phyloP scores from a whole-genome alignment of 2,329 filamentous ascomycete species.

The Pyricularia sp. region DNA sequence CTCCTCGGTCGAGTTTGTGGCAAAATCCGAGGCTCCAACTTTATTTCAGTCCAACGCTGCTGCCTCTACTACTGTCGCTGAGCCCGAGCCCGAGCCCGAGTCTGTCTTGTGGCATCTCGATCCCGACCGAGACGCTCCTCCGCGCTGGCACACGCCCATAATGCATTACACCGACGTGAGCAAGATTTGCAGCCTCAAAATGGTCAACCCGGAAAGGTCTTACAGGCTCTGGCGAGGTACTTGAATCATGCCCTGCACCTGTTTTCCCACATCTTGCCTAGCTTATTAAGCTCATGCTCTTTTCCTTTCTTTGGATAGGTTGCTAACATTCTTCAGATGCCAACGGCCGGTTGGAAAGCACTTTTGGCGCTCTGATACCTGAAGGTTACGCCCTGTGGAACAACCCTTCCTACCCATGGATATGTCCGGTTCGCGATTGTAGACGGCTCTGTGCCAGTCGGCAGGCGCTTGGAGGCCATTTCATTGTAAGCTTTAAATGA shows the following conservation, averaged over 20 bases:
- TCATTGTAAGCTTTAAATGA: background rate
- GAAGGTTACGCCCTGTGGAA: slow-evolving; percentile 5
- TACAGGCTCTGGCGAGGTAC: slow-evolving; percentile 3
- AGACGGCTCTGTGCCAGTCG: slow-evolving; percentile 4
- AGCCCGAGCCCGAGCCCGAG: background rate
- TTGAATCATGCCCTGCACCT: background rate
- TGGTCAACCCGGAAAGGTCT: background rate
- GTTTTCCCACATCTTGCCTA: background rate
- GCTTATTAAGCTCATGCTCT: background rate
- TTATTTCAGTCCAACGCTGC: background rate
- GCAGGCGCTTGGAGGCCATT: slow-evolving; percentile 7
- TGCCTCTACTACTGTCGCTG: background rate
- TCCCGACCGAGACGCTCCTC: background rate
- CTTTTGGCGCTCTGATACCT: slow-evolving; percentile 6
- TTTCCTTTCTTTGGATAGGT: background rate
- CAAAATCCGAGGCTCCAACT: background rate
- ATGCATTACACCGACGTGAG: background rate
- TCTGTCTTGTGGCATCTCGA: background rate
- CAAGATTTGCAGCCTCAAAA: background rate
- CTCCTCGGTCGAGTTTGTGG: background rate
- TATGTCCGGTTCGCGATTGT: slow-evolving; percentile 10
- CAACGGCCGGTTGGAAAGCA: background rate
- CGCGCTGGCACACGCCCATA: background rate
- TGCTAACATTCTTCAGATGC: background rate
- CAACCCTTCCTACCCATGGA: slow-evolving; percentile 2